These are phyloP conservation scores for Phaeosphaeria sp. DNA, from an alignment of 2,329 filamentous ascomycete species.

Conservation along the genomic window DNA sequence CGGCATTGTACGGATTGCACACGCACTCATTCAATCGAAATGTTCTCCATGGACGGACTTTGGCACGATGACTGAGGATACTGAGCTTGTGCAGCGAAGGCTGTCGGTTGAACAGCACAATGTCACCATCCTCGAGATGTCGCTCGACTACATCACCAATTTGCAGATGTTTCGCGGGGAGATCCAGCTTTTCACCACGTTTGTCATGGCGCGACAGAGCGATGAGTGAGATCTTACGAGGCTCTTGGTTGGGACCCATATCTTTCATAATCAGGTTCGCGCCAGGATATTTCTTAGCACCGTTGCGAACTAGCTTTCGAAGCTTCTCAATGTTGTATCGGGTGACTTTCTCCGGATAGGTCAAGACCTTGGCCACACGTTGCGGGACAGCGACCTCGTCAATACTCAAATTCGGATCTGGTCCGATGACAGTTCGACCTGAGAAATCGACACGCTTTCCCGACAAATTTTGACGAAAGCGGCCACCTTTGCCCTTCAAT, in stretches of 20 bases:
- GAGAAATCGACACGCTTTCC: conserved; percentile 99
- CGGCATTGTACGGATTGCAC: conserved; percentile 96
- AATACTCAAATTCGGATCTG: conserved; percentile 91
- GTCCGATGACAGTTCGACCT: conserved; percentile 94
- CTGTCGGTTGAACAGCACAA: conserved; percentile 97
- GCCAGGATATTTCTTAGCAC: conserved; percentile 81
- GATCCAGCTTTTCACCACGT: conserved; percentile 67
- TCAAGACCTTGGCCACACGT: conserved; percentile 93
- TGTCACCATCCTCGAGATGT: conserved; percentile 92
- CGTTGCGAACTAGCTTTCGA: conserved; percentile 74
- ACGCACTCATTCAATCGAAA: conserved; percentile 98
- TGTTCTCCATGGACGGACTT: conserved; percentile 92
- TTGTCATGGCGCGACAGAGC: conserved; percentile 44
- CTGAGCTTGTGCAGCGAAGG: conserved; percentile 97
- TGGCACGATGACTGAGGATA: conserved; percentile 95
- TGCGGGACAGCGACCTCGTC: conserved; percentile 92
- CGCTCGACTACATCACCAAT: conserved; percentile 91
- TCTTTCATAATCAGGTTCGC: conserved; percentile 79
- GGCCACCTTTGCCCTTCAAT: conserved; percentile 95
- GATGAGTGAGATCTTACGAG: conserved; percentile 75
- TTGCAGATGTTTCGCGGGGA: conserved; percentile 75
- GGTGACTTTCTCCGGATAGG: conserved; percentile 89
- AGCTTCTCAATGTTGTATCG: conserved; percentile 86
- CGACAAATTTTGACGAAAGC: conserved; percentile 94
- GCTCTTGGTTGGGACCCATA: conserved; percentile 56